phyloP scores from a whole-genome alignment of 495 filamentous ascomycete genomes.

The Neurospora sp. region DNA sequence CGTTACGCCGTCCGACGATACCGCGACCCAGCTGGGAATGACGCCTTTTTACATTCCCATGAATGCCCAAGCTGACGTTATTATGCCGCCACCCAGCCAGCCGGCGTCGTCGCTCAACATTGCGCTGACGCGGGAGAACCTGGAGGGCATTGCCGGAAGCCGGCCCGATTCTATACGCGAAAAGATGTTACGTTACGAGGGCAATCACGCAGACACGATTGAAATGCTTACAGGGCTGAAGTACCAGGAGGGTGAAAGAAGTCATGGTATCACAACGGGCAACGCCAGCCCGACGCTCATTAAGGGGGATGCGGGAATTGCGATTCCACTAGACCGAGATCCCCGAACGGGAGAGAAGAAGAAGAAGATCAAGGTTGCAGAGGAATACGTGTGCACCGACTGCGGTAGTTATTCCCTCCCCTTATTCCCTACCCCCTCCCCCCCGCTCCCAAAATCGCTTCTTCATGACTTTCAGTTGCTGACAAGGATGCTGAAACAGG shows the following conservation, averaged over 20 bases:
- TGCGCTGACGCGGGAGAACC: slow-evolving; percentile 64
- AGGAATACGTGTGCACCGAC: slow-evolving; percentile 94
- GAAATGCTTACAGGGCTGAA: slow-evolving; percentile 88
- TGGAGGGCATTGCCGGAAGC: slow-evolving; percentile 63
- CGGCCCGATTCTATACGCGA: slow-evolving; percentile 65
- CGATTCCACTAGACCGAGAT: slow-evolving; percentile 67
- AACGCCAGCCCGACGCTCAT: slow-evolving; percentile 68
- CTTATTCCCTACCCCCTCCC: background rate
- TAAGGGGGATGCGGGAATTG: slow-evolving; percentile 77
- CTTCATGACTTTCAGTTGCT: background rate
- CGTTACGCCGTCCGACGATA: slow-evolving; percentile 42
- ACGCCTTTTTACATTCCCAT: slow-evolving; percentile 13
- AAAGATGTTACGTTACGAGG: slow-evolving; percentile 67
- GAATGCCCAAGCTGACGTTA: slow-evolving; percentile 17
- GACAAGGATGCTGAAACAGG: slow-evolving; percentile 21
- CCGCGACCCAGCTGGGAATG: slow-evolving; percentile 4
- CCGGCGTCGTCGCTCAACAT: slow-evolving; percentile 47
- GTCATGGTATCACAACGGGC: slow-evolving; percentile 80
- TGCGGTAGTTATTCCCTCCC: slow-evolving; percentile 47
- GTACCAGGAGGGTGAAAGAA: slow-evolving; percentile 83
- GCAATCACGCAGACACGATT: slow-evolving; percentile 75
- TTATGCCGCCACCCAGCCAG: slow-evolving; percentile 65
- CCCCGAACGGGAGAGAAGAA: slow-evolving; percentile 62
- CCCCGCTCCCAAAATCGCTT: background rate
- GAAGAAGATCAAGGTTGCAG: slow-evolving; percentile 80